Conservation (phyloP, 225 moss, liverwort and hornwort genomes). For the Antitrichia curtipendula region DNA sequence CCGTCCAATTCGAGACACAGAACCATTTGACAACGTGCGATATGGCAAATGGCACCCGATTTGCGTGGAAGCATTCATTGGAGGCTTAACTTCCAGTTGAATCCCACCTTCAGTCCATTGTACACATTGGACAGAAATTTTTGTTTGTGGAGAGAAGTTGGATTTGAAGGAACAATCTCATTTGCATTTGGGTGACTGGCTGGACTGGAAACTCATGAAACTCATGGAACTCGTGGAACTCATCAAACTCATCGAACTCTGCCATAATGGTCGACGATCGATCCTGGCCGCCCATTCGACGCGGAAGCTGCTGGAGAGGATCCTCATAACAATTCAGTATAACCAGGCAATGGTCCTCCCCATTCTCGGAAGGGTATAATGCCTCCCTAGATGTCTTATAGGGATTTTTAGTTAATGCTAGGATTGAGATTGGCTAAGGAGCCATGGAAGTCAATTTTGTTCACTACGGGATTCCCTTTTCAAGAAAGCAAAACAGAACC, state of each 20-base stretch:
- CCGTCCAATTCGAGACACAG: neutral
- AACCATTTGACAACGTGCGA: neutral
- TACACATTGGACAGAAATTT: neutral
- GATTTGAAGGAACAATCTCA: neutral
- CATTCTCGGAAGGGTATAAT: too few relatives aligned
- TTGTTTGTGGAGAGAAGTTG: neutral
- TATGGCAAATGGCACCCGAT: too few relatives aligned
- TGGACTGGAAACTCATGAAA: neutral
- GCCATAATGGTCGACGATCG: neutral
- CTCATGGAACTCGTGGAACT: neutral
- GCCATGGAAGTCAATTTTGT: too few relatives aligned
- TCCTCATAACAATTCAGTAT: neutral
- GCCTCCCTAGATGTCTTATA: too few relatives aligned
- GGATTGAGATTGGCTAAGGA: too few relatives aligned
- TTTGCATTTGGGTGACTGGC: neutral
- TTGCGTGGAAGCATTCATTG: neutral
- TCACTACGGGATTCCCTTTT: rapidly evolving
- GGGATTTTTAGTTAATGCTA: too few relatives aligned
- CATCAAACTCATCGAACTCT: neutral
- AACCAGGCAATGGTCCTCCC: neutral
- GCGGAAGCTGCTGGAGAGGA: neutral
- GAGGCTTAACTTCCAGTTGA: neutral
- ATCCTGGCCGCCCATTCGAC: neutral
- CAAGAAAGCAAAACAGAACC: too few relatives aligned
- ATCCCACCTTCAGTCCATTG: neutral